Evolutionary conservation across 192 early-diverging fungal species (phyloP), one percentile per base, ranked within the genome.

Genomic region (Globomyces pollinis-pini): DNA sequence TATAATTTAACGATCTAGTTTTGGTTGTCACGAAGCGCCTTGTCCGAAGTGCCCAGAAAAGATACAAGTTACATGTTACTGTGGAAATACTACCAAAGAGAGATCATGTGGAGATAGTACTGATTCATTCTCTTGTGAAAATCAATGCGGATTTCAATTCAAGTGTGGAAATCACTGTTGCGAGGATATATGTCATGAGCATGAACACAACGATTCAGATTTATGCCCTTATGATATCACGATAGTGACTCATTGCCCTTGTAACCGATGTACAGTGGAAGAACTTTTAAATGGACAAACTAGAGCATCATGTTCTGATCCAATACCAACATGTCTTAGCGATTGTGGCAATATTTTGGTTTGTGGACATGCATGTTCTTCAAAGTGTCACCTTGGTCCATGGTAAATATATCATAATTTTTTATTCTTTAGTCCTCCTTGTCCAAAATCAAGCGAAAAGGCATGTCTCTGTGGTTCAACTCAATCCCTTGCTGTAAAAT

Each of bases 11-110:
- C n/a, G n/a, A n/a, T n/a, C 93, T 62, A 68, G 78, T 31, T 69
- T 79, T 43, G 68, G 63, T 1, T 98, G 95, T 61, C 92, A 98
- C 65, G 78, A 78, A 26, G 84, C 86, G 2, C 66, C 72, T 3
- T 95, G 94, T 49, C 72, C 66, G 38, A 86, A 85, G 1, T 95
- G 94, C 53, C 31, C 62, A 13, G 47, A 69, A 20, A 42, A 24
- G 3, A 16, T 67, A 2, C 41, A 23, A 2, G 16, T 59, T 8
- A 32, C 47, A 20, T 78, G 76, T 49, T 42, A 21, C 5, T 78
- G 76, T 56, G 67, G 72, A 28, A 66, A 69, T 28, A 41, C 45
- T 12, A 57, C 66, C 2, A 52, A 41, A 16, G 24, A 49, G 11
- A 49, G 60, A 12, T 35, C 60, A 0, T 78, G 76, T 42, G 72